phyloP scores from a whole-genome alignment of 352 stramenopile species.

The Detonula confervacea region DNA sequence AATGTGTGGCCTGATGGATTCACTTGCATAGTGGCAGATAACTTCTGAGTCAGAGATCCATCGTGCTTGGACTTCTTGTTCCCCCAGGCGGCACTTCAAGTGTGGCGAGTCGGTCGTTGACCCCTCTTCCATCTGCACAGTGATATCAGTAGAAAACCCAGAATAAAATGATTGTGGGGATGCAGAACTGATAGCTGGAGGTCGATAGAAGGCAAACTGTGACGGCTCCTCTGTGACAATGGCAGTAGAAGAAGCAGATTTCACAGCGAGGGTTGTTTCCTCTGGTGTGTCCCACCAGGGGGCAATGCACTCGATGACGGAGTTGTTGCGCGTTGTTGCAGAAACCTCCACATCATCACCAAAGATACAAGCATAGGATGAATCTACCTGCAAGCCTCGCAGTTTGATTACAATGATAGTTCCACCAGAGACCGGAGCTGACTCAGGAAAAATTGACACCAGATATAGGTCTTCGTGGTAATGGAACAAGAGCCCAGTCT shows the following conservation, averaged over 20 bases:
- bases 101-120: constrained; percentile 37
- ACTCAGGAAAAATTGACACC: constrained; percentile 44
- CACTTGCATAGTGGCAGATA: constrained; percentile 22
- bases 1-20: not conserved
- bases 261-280: constrained; percentile 33
- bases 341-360: constrained; percentile 15
- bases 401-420: constrained; percentile 43
- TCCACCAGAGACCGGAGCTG: constrained; percentile 35
- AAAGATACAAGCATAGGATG: constrained; percentile 54
- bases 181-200: constrained; percentile 24
- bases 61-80: constrained; percentile 32
- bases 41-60: constrained; percentile 41
- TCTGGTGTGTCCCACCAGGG: constrained; percentile 31
- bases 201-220: constrained; percentile 46
- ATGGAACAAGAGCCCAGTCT: constrained; percentile 47
- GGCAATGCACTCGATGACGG: constrained; percentile 37
- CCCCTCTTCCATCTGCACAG: constrained; percentile 1
- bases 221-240: constrained; percentile 29
- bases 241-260: constrained; percentile 3
- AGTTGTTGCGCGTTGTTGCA: constrained; percentile 35
- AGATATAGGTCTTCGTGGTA: constrained; percentile 45
- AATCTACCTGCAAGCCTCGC: constrained; percentile 26
- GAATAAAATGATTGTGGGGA: constrained; percentile 39
- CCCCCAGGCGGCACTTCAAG: constrained; percentile 38
- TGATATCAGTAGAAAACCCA: constrained; percentile 35